Conservation (phyloP, 352 stramenopile species). For the Globisporangium perplexum region DNA sequence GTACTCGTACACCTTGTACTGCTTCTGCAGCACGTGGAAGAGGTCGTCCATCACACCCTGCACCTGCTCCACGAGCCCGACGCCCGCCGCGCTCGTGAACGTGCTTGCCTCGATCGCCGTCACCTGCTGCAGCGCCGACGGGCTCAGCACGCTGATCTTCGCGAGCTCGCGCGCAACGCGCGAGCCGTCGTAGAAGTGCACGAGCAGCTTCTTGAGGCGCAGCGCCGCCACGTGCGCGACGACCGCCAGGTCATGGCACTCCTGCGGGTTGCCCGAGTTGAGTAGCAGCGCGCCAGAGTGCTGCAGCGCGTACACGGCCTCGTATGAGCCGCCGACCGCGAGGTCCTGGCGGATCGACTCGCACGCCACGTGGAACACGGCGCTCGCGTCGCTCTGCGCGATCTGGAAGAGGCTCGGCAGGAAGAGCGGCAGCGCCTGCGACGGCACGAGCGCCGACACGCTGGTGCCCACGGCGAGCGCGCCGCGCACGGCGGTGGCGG, state of each 20-base stretch:
- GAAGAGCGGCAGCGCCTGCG: conserved; percentile 73
- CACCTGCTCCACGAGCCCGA: conserved; percentile 53
- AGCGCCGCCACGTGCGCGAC: conserved; percentile 65
- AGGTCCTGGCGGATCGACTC: conserved; percentile 50
- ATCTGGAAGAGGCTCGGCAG: conserved; percentile 63
- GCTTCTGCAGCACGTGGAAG: conserved; percentile 62
- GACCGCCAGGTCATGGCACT: conserved; percentile 75
- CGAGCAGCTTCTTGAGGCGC: conserved; percentile 51
- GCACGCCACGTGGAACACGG: conserved; percentile 63
- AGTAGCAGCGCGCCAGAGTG: conserved; percentile 68
- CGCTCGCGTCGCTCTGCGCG: conserved; percentile 27
- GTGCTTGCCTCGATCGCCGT: conserved; percentile 22
- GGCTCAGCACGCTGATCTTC: conserved; percentile 54
- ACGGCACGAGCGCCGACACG: conserved; percentile 49
- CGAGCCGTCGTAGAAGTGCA: conserved; percentile 81
- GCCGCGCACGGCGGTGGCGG: conserved; percentile 48
- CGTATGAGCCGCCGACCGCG: conserved; percentile 53
- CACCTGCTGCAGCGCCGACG: conserved; percentile 42
- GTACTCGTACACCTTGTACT: conserved; percentile 85
- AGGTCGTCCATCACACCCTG: conserved; percentile 72
- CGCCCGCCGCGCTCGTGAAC: conserved; percentile 4
- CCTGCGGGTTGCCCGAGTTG: conserved; percentile 59
- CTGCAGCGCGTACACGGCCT: conserved; percentile 58
- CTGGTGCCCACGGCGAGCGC: conserved; percentile 47
- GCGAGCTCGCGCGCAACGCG: conserved; percentile 55